A percentile compares a stretch with the other conserved stretches of the same genome.
Conservation (phyloP, 1,284 basidiomycete genomes). For the Hortiboletus rubellus region DNA sequence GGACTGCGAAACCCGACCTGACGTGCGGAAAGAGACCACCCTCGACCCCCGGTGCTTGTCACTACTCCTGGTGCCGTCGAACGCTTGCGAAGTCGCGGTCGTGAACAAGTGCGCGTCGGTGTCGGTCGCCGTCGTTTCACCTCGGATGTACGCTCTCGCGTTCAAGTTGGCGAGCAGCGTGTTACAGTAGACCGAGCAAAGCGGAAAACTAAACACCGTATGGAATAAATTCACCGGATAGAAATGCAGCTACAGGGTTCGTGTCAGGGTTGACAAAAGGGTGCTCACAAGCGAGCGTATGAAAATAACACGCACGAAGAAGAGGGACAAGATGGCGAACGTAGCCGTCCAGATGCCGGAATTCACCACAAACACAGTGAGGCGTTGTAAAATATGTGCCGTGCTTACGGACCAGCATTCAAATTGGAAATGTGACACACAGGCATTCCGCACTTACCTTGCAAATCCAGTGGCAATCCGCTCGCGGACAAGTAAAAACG, state of each 20-base stretch:
- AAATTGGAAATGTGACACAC: not conserved
- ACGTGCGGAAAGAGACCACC: not conserved
- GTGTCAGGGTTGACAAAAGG: not conserved
- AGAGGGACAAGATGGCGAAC: constrained; percentile 11
- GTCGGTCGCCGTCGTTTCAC: not conserved
- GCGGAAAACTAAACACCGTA: not conserved
- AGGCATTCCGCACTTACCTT: not conserved
- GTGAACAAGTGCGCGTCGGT: not conserved
- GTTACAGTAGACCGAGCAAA: constrained; percentile 20
- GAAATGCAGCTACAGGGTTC: not conserved
- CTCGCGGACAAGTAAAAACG: constrained; percentile 10
- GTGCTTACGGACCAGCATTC: constrained; percentile 5
- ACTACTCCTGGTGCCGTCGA: not conserved
- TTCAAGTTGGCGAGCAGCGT: constrained; percentile 20
- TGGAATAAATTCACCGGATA: constrained; percentile 1
- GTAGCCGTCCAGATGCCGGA: constrained; percentile 16
- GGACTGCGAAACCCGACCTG: not conserved
- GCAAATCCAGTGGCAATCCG: not conserved
- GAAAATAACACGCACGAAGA: constrained; percentile 10
- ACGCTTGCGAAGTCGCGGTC: not conserved
- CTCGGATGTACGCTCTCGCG: constrained; percentile 13
- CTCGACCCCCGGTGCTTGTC: not conserved
- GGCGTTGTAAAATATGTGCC: constrained; percentile 11
- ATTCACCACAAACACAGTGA: constrained; percentile 17
- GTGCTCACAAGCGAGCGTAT: accelerated